Conservation (phyloP, 306 rosid genomes). For the Dalbergia cultrata region DNA sequence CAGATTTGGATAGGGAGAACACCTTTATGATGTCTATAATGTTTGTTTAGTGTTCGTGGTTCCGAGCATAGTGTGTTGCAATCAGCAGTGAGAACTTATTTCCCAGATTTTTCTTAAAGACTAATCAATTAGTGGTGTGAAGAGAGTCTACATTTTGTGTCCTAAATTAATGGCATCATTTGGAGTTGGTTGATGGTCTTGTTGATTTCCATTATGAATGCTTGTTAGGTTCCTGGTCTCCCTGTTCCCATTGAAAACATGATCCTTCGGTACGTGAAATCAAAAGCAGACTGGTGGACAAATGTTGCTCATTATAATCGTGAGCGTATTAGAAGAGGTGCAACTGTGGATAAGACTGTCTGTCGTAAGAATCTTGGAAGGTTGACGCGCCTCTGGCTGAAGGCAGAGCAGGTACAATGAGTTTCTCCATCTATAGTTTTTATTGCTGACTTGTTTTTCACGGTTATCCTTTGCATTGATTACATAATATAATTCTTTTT, state of each 20-base stretch:
- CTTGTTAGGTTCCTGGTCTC: slow-evolving; percentile 91
- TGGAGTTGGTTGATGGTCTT: slow-evolving; percentile 2
- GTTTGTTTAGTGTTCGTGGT: background rate
- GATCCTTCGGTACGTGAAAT: slow-evolving; percentile 98
- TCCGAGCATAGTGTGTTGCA: background rate
- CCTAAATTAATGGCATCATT: background rate
- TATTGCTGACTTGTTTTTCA: too few species aligned
- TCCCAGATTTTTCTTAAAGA: background rate
- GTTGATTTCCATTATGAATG: slow-evolving; percentile 3
- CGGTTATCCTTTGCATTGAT: too few species aligned
- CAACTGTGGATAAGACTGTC: slow-evolving; percentile 98
- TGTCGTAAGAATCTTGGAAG: slow-evolving; percentile 99
- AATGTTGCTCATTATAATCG: slow-evolving; percentile 99
- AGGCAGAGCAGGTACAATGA: slow-evolving; percentile 87
- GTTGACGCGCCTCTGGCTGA: slow-evolving; percentile 96
- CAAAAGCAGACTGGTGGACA: slow-evolving; percentile 99
- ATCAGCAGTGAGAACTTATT: slow-evolving; percentile 9
- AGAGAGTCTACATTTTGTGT: background rate
- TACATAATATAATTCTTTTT: background rate
- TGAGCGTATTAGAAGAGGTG: slow-evolving; percentile 99
- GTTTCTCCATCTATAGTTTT: background rate
- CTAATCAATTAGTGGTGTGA: background rate
- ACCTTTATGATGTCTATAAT: background rate
- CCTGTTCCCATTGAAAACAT: slow-evolving; percentile 99
- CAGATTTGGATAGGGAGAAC: background rate